Base-by-base conservation (phyloP, 352 stramenopile genomes). In the Phytopythium aichiense region DNA sequence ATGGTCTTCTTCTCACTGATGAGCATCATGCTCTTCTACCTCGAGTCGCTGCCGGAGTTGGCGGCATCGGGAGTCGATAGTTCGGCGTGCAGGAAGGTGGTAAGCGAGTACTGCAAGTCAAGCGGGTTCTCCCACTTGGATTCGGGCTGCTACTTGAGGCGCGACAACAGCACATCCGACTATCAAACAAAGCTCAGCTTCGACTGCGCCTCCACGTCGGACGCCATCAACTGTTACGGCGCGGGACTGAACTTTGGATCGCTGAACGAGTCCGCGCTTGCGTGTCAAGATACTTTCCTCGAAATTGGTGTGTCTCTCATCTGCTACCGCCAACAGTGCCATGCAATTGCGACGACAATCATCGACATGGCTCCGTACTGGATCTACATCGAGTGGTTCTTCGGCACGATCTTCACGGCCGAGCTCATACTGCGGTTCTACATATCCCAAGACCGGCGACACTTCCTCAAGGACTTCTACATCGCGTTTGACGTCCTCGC, bases 321-420 rank as follows among this genome's bases (percentile, higher is more conserved):
- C 31, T 91, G 81, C 58, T 76, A 79, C 45, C 67, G 72, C 0
- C 74, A 78, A 45, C 77, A 87, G 55, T 91, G 81, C 60, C 45
- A 49, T 49, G 28, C 28, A 54, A 58, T 57, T 16, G 7, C 57
- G 30, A 74, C 69, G 15, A 73, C 74, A 40, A 61, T 84, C 16
- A 53, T 84, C 45, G 73, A 89, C 54, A 91, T 93, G 84, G 71
- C 76, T 22, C 73, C 74, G 16, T 81, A 88, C 40, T 93, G 84
- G 84, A 84, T 91, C 53, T 91, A 84, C 59, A 79, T 91, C 38
- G 85, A 94, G 50, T 89, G 71, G 72, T 68, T 65, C 8, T 90
- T 92, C 45, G 83, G 81, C 0, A 50, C 82, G 5, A 33, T 66
- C 6, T 94, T 94, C 57, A 72, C 72, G 42, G 7, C 68, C n/a